Base-by-base conservation (phyloP, 1,139 yeast species). In the Geotrichum fermentans region DNA sequence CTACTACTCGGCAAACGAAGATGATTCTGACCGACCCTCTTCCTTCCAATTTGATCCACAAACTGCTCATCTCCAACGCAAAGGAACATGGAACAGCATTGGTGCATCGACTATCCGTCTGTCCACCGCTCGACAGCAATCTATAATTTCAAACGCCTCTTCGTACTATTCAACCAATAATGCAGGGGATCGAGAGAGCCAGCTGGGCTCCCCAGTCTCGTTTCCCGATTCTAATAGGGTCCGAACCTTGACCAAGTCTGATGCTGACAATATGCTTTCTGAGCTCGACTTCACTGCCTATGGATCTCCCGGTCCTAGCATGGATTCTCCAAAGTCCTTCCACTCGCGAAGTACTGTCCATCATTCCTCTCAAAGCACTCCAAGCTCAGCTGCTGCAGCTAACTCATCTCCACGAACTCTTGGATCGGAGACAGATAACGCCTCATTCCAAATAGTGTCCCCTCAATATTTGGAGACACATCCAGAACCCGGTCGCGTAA, bases 321-420 rank as follows among this genome's bases (percentile, higher is more conserved):
- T n/a, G n/a, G n/a, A n/a, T n/a, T 34, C 26, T 26, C 47, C 45
- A 34, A 24, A 35, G 8, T 40, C 44, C 20, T 34, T 40, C 14
- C 20, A 38, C 8, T 37, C 40, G 4, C 8, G 14, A 17, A 13
- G 20, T n/a, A 14, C 41, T 2, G 17, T 16, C 11, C 10, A n/a
- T 14, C 22, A 26, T 10, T 21, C 39, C 17, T 21, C 22, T 28
- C 10, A 10, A 24, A 26, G 16, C 26, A 29, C 18, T n/a, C 32
- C 33, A 10, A 33, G n/a, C 21, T 29, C 45, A 1, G 18, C 21
- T 6, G 32, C 30, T 18, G 45, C 7, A n/a, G 16, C 40, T 14
- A 28, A 18, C 13, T 17, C 40, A 14, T 22, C 36, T 2, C 39
- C 39, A 3, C 17, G 13, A 24, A 24, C 41, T 8, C 11, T 28